Percentiles rank a stretch among this genome's conserved stretches.
Evolutionary conservation across 768 basidiomycete species (phyloP).

Genomic region (Cystofilobasidium capitatum): DNA sequence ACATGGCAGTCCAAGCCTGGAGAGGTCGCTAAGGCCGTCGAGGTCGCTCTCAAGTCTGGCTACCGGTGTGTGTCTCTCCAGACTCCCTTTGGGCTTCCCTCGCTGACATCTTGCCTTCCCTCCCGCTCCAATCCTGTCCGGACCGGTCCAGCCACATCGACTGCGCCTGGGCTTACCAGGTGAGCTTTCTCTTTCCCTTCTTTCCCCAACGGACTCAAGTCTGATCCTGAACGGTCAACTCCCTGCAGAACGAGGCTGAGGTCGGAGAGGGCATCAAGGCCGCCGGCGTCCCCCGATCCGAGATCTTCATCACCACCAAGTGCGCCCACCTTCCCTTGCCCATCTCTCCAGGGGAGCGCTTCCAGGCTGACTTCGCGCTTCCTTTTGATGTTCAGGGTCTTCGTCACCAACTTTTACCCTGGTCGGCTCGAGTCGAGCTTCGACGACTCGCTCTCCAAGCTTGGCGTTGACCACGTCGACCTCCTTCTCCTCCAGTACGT

Average conservation of each 20-base stretch:
- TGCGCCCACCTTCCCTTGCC: slow-evolving; percentile 32
- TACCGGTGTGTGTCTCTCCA: slow-evolving; percentile 58
- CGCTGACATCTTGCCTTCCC: background rate
- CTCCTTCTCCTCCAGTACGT: slow-evolving; percentile 38
- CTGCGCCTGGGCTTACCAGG: slow-evolving; percentile 16
- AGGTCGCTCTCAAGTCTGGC: slow-evolving; percentile 60
- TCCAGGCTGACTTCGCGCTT: too few relatives aligned
- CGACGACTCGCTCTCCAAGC: slow-evolving; percentile 54
- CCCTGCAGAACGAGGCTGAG: slow-evolving; percentile 63
- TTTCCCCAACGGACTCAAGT: slow-evolving; percentile 30
- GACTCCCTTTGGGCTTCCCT: slow-evolving; percentile 33
- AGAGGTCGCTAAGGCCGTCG: slow-evolving; percentile 62
- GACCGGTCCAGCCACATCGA: slow-evolving; percentile 11
- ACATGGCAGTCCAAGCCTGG: slow-evolving; percentile 44
- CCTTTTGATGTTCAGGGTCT: slow-evolving; percentile 2
- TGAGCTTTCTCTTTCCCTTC: background rate
- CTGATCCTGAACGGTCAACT: slow-evolving; percentile 29
- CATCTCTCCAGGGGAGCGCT: background rate
- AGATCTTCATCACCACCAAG: slow-evolving; percentile 64
- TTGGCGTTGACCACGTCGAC: slow-evolving; percentile 68
- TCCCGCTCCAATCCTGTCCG: too few relatives aligned
- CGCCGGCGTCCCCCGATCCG: slow-evolving; percentile 59
- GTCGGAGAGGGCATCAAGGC: slow-evolving; percentile 71
- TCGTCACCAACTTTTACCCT: slow-evolving; percentile 46
- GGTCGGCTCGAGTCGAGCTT: slow-evolving; percentile 53